Conservation (phyloP, 1,139 yeast genomes). For the Suhomyces taliae region DNA sequence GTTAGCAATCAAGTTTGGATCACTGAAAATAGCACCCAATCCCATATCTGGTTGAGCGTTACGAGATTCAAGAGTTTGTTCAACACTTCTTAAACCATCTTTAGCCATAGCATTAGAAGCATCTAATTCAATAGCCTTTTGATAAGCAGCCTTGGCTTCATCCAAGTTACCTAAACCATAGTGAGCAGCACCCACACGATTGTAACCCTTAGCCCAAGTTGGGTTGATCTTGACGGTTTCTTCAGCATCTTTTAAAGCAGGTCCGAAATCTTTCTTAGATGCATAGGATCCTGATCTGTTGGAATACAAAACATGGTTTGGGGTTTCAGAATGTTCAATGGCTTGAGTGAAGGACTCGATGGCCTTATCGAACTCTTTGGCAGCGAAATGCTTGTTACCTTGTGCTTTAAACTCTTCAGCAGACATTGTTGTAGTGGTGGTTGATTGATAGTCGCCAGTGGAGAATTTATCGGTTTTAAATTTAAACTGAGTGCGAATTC, state of each 20-base stretch:
- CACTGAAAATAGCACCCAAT: conserved; percentile 71
- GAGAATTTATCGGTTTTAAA: not conserved
- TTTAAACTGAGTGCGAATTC: not conserved
- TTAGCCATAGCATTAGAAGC: conserved; percentile 83
- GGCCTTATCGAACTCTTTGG: conserved; percentile 81
- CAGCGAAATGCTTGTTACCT: conserved; percentile 90
- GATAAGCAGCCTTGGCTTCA: conserved; percentile 67
- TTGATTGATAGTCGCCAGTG: not conserved
- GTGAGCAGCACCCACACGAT: conserved; percentile 91
- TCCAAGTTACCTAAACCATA: conserved; percentile 80
- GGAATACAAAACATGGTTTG: conserved; percentile 88
- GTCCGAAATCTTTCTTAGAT: conserved; percentile 67
- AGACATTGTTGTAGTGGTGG: conserved; percentile 29
- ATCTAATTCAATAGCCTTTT: conserved; percentile 82
- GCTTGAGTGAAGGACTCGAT: conserved; percentile 82
- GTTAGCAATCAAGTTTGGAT: conserved; percentile 75
- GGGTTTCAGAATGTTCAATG: conserved; percentile 74
- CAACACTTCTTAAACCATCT: conserved; percentile 74
- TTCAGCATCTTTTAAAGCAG: conserved; percentile 82
- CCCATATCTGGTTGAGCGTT: conserved; percentile 68
- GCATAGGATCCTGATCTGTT: conserved; percentile 94
- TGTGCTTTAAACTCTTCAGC: conserved; percentile 75
- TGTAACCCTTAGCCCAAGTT: conserved; percentile 92
- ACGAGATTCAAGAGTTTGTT: conserved; percentile 50
- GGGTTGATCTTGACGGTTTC: conserved; percentile 78